Base-by-base conservation (phyloP, 345 rosid species). In the Citrus inodora region DNA sequence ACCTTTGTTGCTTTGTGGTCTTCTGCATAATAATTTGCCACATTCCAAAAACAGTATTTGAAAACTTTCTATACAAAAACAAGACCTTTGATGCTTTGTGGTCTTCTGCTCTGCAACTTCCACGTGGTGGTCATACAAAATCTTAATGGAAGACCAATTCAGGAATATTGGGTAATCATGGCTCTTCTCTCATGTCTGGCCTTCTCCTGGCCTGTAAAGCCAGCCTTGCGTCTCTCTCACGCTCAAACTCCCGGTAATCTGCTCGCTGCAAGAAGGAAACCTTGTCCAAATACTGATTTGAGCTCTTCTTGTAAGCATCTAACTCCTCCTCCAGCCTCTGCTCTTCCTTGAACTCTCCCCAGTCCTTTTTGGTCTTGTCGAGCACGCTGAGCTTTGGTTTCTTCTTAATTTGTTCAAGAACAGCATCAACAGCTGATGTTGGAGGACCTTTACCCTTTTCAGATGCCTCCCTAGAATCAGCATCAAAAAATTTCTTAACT, bases 271-370 rank as follows among this genome's bases (percentile, higher is more conserved):
- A 84, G 89, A 93, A 95, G 24, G 92, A 87, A 56, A 94, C 94
- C 87, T 82, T 94, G 48, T 94, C 98, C 4, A 94, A 87, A 82
- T 95, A 93, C 84, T 93, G 90, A 81, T 94, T 90, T 0, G 99
- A 94, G 84, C 99, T 94, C 90, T 95, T 95, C 89, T 92, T 94
- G 80, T 95, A 94, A 35, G 94, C 92, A 71, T 94, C 97, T 30
- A 94, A 81, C 86, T 95, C 97, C 0, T 94, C 97, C 82, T 92
- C 98, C 63, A 93, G 74, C 28, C 95, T 93, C 80, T 95, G 88
- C 77, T 93, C 99, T 4, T 91, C 98, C 87, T 95, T 95, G 56
- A 88, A 95, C 83, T 95, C 99, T 83, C 98, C 98, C 99, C 97
- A 95, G 79, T 92, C 98, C 86, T 88, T 91, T 82, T 92, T 95